Percentiles rank a stretch among this genome's conserved stretches.
phyloP scores from a whole-genome alignment of 352 stramenopile species.

The Saprolegnia parasitica region DNA sequence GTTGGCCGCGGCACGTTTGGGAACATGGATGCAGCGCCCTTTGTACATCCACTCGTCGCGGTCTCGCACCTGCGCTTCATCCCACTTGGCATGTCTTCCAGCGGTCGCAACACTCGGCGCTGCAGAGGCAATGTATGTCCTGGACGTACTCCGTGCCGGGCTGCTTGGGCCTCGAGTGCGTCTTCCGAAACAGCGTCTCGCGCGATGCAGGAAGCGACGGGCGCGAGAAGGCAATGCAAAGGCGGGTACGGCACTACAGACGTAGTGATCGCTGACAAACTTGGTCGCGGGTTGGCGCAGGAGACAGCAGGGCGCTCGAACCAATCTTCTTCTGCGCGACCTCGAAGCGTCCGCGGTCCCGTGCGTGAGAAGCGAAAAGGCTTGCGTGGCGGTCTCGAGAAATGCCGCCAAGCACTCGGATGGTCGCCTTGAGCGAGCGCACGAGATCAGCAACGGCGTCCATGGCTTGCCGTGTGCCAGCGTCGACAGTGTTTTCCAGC shows the following conservation, averaged over 20 bases:
- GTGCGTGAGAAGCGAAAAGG: not conserved
- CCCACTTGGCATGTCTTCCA: constrained; percentile 1
- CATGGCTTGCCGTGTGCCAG: too few relatives aligned
- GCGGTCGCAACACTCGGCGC: constrained; percentile 13
- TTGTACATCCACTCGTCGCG: not conserved
- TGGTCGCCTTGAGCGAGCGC: too few relatives aligned
- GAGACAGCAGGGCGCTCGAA: not conserved
- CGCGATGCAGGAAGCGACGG: too few relatives aligned
- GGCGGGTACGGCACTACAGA: not conserved
- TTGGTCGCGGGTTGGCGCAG: not conserved
- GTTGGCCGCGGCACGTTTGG: not conserved
- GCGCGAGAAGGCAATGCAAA: not conserved
- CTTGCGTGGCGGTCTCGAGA: not conserved
- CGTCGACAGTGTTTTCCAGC: too few relatives aligned
- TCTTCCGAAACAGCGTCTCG: not conserved
- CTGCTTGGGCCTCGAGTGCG: not conserved
- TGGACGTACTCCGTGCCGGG: too few relatives aligned
- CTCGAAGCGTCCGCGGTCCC: not conserved
- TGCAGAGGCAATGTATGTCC: constrained; percentile 20
- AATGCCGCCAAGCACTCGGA: not conserved
- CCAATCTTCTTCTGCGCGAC: not conserved
- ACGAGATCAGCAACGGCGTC: not conserved
- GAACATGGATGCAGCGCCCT: not conserved
- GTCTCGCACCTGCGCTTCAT: not conserved
- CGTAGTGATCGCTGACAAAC: not conserved